A percentile compares a stretch with the other conserved stretches of the same genome.
These are phyloP conservation scores for Sorghum bicolor DNA, from an alignment of 176 grass and related monocot species.

Conservation along the genomic window DNA sequence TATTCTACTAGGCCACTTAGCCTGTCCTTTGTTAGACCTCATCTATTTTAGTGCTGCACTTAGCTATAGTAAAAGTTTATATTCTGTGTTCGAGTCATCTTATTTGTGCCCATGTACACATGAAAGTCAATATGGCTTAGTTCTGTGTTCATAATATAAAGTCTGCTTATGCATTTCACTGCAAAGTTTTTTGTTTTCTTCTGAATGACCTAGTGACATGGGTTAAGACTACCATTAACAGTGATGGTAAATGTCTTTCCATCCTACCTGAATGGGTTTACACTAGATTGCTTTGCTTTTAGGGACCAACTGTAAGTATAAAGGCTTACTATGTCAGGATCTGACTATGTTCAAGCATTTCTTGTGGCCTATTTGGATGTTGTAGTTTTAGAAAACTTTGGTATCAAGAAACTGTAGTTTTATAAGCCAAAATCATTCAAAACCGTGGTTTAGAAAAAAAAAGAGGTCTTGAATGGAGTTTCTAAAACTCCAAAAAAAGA, in stretches of 20 bases:
- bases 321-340: background rate
- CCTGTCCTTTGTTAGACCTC: background rate
- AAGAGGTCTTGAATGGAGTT: background rate
- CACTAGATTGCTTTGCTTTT: background rate
- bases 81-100: conserved; percentile 1
- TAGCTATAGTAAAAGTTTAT: background rate
- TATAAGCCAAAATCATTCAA: background rate
- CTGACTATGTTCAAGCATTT: background rate
- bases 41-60: background rate
- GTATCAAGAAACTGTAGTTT: background rate
- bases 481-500: background rate
- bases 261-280: background rate
- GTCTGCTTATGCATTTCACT: background rate
- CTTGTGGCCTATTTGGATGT: background rate
- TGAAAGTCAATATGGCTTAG: background rate
- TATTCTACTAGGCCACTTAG: background rate
- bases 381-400: background rate
- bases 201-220: background rate
- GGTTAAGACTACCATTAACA: background rate
- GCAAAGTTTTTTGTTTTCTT: background rate
- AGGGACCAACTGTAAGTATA: background rate
- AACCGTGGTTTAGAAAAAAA: background rate
- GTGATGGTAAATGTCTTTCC: background rate
- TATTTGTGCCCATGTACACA: background rate
- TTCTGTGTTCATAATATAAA: background rate